These are phyloP conservation scores for grape (Vitis vinifera) DNA, from an alignment of 164 flowering plant species.

Conservation along the genomic window DNA sequence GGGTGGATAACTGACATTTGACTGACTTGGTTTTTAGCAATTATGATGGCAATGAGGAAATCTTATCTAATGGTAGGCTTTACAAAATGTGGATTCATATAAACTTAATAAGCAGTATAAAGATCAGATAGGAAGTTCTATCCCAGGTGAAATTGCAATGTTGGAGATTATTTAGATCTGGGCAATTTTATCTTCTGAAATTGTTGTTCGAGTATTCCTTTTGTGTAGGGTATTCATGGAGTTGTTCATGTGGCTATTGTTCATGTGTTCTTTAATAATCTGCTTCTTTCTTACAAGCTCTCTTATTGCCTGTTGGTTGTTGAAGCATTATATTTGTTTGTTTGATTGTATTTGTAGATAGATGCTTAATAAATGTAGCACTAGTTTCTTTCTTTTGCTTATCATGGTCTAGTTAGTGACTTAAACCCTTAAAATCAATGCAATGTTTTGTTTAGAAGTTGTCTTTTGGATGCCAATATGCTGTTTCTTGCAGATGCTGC, in stretches of 20 bases:
- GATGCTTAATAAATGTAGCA: neutral
- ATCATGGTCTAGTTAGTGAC: no score
- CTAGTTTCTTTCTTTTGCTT: neutral
- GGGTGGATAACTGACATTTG: no score
- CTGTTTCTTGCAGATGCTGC: constrained; percentile 36
- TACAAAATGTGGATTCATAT: no score
- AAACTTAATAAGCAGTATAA: no score
- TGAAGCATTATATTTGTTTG: neutral
- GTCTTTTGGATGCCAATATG: neutral
- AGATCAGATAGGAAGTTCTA: no score
- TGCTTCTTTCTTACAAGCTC: neutral
- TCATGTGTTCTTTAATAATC: neutral
- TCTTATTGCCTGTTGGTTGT: neutral
- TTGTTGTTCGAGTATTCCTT: neutral
- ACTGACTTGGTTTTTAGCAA: no score
- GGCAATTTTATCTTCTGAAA: neutral
- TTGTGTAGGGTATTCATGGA: neutral
- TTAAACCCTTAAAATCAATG: no score
- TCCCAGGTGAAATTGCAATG: no score
- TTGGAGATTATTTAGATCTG: neutral
- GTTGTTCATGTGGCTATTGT: neutral
- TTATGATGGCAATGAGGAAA: no score
- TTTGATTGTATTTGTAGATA: neutral
- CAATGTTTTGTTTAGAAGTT: no score
- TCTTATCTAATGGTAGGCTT: no score